phyloP scores from a whole-genome alignment of 129 eudicot genomes.

The Centella asiatica region DNA sequence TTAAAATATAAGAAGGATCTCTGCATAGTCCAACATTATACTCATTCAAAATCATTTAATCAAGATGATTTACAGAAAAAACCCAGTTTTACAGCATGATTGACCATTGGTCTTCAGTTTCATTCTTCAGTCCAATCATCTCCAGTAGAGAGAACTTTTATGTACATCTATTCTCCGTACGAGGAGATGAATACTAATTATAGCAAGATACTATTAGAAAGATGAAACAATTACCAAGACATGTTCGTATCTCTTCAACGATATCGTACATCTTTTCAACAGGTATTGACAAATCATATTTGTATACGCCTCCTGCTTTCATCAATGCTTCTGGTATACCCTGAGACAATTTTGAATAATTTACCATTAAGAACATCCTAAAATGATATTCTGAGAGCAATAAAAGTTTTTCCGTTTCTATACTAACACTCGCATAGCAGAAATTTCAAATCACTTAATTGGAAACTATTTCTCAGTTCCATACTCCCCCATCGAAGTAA shows the following conservation, averaged over 20 bases:
- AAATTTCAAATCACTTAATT: no score
- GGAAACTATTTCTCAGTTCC: no score
- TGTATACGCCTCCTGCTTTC: constrained; percentile 95
- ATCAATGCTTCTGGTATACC: constrained; percentile 89
- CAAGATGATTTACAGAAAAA: neutral
- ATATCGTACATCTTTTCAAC: constrained; percentile 77
- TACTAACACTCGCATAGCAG: no score
- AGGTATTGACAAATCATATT: constrained; percentile 91
- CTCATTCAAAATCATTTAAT: neutral
- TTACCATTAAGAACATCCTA: neutral
- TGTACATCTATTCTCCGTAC: neutral
- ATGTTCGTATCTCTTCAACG: constrained; percentile 81
- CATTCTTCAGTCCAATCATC: neutral
- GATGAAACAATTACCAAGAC: constrained; percentile 49
- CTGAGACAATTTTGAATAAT: constrained; percentile 24
- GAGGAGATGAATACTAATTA: neutral
- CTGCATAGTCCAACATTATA: neutral
- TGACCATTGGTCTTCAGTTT: neutral
- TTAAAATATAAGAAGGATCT: neutral
- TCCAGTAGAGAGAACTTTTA: neutral
- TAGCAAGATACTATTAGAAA: neutral
- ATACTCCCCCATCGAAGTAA: no score
- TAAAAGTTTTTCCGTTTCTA: neutral
- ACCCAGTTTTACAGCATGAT: neutral
- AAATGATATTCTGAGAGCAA: neutral